Percentiles rank a stretch among this genome's conserved stretches.
Conservation (phyloP, 2,329 filamentous ascomycete genomes). For the Calonectria hawksworthii region DNA sequence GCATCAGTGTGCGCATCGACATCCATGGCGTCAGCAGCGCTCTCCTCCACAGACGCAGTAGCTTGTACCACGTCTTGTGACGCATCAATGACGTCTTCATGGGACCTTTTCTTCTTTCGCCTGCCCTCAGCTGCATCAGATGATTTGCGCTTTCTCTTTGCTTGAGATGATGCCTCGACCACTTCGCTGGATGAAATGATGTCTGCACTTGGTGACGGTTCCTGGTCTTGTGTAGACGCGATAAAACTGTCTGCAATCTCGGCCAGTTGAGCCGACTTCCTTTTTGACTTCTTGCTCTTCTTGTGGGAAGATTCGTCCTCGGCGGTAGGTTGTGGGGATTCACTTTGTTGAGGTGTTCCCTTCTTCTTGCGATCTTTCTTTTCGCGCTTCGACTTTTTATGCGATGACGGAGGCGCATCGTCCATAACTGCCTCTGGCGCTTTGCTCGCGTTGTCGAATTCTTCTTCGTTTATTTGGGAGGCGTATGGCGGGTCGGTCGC, state of each 20-base stretch:
- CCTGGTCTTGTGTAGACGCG: conserved; percentile 23
- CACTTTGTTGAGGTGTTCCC: conserved; percentile 33
- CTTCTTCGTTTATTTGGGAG: conserved; percentile 40
- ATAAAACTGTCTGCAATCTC: conserved; percentile 40
- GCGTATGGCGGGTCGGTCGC: conserved; percentile 48
- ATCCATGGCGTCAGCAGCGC: conserved; percentile 44
- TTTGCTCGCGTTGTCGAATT: conserved; percentile 30
- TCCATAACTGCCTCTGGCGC: conserved; percentile 50
- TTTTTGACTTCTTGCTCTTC: conserved; percentile 47
- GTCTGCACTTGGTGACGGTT: conserved; percentile 27
- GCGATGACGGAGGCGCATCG: conserved; percentile 37
- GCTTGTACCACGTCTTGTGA: conserved; percentile 39
- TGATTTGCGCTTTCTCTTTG: conserved; percentile 52
- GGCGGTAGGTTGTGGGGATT: conserved; percentile 30
- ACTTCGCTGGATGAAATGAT: conserved; percentile 34
- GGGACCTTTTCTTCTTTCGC: conserved; percentile 51
- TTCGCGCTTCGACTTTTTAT: conserved; percentile 49
- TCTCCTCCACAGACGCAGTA: conserved; percentile 47
- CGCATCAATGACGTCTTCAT: conserved; percentile 36
- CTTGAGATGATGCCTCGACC: conserved; percentile 36
- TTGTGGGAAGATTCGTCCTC: conserved; percentile 41
- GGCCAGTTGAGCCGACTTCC: conserved; percentile 30
- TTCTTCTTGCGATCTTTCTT: conserved; percentile 50
- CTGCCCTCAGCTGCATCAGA: conserved; percentile 49
- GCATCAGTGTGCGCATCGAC: conserved; percentile 32